phyloP scores from a whole-genome alignment of 345 rosid species.

The Acer yangbiense region DNA sequence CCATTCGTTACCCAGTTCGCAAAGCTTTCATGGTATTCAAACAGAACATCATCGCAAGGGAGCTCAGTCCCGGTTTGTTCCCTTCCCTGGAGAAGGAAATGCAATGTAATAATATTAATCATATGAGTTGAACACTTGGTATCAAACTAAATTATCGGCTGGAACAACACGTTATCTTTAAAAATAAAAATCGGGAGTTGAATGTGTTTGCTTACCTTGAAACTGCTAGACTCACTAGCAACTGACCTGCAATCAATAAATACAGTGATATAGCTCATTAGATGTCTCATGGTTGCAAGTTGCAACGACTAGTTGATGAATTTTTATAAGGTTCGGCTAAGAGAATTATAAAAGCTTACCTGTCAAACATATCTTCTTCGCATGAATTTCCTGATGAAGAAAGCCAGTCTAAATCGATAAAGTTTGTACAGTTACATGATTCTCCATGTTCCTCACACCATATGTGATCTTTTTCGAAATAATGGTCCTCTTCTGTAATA shows the following conservation, averaged over 20 bases:
- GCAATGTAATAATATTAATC: not conserved
- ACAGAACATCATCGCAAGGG: slow-evolving; percentile 12
- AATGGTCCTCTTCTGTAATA: slow-evolving; percentile 42
- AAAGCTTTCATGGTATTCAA: slow-evolving; percentile 53
- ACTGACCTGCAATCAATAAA: slow-evolving; percentile 51
- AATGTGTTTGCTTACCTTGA: slow-evolving; percentile 45
- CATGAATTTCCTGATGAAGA: slow-evolving; percentile 93
- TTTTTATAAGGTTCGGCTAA: too few relatives aligned
- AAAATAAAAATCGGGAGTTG: not conserved
- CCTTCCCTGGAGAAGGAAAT: slow-evolving; percentile 41
- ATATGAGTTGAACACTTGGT: too few relatives aligned
- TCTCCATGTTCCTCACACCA: slow-evolving; percentile 56
- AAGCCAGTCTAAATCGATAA: slow-evolving; percentile 78
- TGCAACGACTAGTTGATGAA: too few relatives aligned
- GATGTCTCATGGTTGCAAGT: not conserved
- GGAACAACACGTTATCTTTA: not conserved
- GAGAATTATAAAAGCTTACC: slow-evolving; percentile 41
- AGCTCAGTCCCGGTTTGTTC: slow-evolving; percentile 25
- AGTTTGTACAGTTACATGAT: slow-evolving; percentile 60
- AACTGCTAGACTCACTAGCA: slow-evolving; percentile 46
- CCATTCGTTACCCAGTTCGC: slow-evolving; percentile 71
- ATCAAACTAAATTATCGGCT: not conserved
- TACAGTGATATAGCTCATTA: not conserved
- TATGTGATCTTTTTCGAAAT: slow-evolving; percentile 45
- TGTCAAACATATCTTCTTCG: slow-evolving; percentile 69